A percentile compares a stretch with the other conserved stretches of the same genome.
Evolutionary conservation across 305 asterid genomes (phyloP).

Genomic region (Fraxinus velutina): DNA sequence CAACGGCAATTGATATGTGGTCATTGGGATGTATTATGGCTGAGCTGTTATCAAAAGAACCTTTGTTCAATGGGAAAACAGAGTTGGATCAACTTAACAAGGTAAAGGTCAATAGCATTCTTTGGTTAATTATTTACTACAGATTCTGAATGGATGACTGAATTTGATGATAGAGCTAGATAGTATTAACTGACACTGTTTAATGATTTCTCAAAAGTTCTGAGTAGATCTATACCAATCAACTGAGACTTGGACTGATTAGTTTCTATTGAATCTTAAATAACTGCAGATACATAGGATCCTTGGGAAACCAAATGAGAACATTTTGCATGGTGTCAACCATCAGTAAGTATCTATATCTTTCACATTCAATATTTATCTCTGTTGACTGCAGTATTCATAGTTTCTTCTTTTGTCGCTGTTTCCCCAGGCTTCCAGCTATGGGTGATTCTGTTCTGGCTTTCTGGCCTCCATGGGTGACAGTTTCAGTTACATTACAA

Average conservation of each 20-base stretch:
- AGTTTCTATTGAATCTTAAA: slow-evolving; percentile 5
- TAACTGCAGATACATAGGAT: slow-evolving; percentile 55
- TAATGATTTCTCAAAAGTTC: neutral
- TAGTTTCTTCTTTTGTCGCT: neutral
- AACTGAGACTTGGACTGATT: slow-evolving; percentile 4
- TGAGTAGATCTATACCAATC: neutral
- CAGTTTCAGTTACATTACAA: neutral
- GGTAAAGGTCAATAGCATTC: slow-evolving; percentile 32
- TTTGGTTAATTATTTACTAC: neutral
- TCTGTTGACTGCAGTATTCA: neutral
- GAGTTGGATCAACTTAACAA: slow-evolving; percentile 76
- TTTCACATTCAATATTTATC: neutral
- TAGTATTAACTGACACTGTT: neutral
- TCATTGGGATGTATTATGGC: slow-evolving; percentile 82
- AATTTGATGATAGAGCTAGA: neutral
- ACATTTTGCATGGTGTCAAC: slow-evolving; percentile 63
- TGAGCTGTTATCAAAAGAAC: slow-evolving; percentile 61
- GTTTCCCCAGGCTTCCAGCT: slow-evolving; percentile 71
- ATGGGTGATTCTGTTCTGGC: slow-evolving; percentile 80
- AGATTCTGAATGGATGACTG: neutral
- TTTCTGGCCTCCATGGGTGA: slow-evolving; percentile 54
- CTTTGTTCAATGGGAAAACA: slow-evolving; percentile 67
- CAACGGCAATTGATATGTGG: slow-evolving; percentile 7
- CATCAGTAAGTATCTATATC: neutral
- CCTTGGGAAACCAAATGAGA: slow-evolving; percentile 82